Evolutionary conservation across 116 monocot genomes (phyloP), one percentile per base, ranked within the genome.

Genomic region (Dioscorea cayenensis): DNA sequence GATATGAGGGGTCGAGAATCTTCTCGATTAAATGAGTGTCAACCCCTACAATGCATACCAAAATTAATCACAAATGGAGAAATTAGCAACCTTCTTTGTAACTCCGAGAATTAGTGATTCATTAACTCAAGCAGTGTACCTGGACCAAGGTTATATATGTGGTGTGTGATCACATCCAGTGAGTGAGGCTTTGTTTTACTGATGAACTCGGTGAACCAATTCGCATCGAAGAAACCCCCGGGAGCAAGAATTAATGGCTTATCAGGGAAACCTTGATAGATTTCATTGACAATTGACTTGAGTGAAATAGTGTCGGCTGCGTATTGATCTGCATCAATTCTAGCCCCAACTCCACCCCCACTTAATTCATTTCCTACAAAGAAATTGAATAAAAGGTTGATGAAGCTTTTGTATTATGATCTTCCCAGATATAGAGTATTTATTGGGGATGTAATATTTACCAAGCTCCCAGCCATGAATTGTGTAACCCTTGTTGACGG

Each of bases 391-490:
- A 16, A 55, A 55, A 55, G 4, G 55, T 55, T n/a, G 55, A 55
- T 3, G 55, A 55, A 18, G n/a, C 10, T 55, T 2, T 55, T 19
- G 55, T 3, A 32, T 4, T 32, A 32, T 32, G 32, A 32, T 55
- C n/a, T 55, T 11, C 0, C 16, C 1, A 43, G 11, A 12, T 1
- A 43, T 43, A 12, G 43, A 43, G 43, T 43, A 43, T 10, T 43
- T 43, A 43, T 43, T 12, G 43, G 43, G 43, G 43, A 43, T 8
- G 43, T 43, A 43, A 43, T 43, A 43, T 43, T 43, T 76, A 96
- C 96, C 96, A 60, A 92, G 88, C 68, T 96, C 96, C 96, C 96
- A 96, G 25, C 92, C 96, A 80, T 81, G 74, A 67, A 96, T 79
- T 6, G 60, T 64, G 70, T 96, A 90, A 28, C 96, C 96, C 66